These are phyloP conservation scores for Rhynchospora breviuscula DNA, from an alignment of 176 grass and related monocot genomes.

Conservation along the genomic window DNA sequence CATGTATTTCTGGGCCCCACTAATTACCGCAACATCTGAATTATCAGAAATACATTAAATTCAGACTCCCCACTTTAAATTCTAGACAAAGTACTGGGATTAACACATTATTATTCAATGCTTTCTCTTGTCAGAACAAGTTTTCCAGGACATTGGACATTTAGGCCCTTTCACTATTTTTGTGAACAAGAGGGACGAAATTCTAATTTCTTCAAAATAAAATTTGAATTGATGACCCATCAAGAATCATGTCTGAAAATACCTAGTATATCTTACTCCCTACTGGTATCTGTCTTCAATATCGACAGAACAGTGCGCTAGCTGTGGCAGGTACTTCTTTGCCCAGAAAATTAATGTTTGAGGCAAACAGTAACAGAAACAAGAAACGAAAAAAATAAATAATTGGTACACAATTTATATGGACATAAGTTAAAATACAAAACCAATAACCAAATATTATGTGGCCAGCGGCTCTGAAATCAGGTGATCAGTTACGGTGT, in stretches of 20 bases:
- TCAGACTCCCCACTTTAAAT: background rate
- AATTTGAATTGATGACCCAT: background rate
- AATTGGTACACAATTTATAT: background rate
- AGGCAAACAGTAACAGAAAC: too few species aligned
- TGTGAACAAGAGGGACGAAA: background rate
- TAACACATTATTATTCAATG: background rate
- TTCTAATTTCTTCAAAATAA: background rate
- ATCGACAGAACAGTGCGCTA: background rate
- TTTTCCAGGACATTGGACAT: background rate
- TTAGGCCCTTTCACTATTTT: background rate
- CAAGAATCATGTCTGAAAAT: background rate
- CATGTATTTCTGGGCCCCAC: slow-evolving; percentile 34
- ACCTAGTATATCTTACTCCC: background rate
- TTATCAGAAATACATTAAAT: background rate
- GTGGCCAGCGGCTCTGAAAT: background rate
- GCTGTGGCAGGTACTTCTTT: too few species aligned
- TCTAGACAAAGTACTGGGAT: background rate
- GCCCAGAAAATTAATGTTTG: too few species aligned
- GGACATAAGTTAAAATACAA: too few species aligned
- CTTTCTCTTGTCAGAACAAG: background rate
- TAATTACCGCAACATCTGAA: slow-evolving; percentile 42
- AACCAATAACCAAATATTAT: background rate
- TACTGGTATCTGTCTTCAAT: background rate
- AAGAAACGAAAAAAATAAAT: background rate
- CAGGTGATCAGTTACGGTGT: background rate